Percentiles rank a stretch among this genome's conserved stretches.
phyloP scores from a whole-genome alignment of 805 yeast species.

The Starmerella kuoi region DNA sequence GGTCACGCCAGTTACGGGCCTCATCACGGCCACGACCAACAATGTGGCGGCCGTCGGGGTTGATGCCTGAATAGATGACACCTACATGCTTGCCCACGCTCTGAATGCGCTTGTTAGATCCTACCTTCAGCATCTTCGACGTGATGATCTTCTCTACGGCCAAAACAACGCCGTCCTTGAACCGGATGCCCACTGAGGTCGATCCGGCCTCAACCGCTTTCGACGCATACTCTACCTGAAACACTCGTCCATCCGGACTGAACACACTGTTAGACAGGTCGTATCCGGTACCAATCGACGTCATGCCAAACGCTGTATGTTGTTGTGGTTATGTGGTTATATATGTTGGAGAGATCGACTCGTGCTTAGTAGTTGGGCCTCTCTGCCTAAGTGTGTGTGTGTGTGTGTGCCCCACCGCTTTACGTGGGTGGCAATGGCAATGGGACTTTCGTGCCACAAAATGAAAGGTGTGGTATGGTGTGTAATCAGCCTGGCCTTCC shows the following conservation, averaged over 20 bases:
- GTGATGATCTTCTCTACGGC: slow-evolving; percentile 90
- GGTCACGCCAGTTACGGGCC: slow-evolving; percentile 61
- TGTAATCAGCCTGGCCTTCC: too few species aligned
- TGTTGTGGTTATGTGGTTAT: too few species aligned
- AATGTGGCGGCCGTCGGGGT: slow-evolving; percentile 93
- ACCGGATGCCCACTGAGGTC: slow-evolving; percentile 84
- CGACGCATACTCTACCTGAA: slow-evolving; percentile 95
- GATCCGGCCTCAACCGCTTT: slow-evolving; percentile 98
- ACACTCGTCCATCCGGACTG: slow-evolving; percentile 51
- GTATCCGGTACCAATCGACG: slow-evolving; percentile 98
- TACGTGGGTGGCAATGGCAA: too few species aligned
- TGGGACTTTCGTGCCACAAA: too few species aligned
- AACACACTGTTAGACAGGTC: slow-evolving; percentile 95
- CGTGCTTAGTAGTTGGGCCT: too few species aligned
- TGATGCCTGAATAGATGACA: slow-evolving; percentile 84
- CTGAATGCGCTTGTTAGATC: slow-evolving; percentile 80
- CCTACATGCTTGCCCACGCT: slow-evolving; percentile 90
- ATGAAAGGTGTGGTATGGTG: too few species aligned
- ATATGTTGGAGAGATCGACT: too few species aligned
- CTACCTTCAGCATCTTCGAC: slow-evolving; percentile 80
- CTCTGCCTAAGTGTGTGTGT: too few species aligned
- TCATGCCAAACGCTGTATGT: slow-evolving; percentile 29
- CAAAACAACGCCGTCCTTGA: slow-evolving; percentile 86
- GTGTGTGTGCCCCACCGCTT: too few species aligned
- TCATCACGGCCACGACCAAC: slow-evolving; percentile 90